phyloP scores from a whole-genome alignment of 345 rosid species.

The Aquilaria yunnanensis region DNA sequence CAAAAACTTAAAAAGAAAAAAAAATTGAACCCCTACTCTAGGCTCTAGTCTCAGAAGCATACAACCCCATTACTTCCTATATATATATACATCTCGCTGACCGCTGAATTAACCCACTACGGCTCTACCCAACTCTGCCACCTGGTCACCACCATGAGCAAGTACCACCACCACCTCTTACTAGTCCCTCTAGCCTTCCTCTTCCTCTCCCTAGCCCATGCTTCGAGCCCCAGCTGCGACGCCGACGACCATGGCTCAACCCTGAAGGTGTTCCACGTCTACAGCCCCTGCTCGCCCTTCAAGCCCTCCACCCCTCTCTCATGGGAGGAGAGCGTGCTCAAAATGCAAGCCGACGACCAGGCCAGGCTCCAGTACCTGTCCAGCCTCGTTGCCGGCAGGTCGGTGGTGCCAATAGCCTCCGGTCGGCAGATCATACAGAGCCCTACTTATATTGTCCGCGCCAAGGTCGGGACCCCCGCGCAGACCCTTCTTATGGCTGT shows the following conservation, averaged over 20 bases:
- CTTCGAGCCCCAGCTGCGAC: conserved; percentile 37
- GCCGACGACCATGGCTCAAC: conserved; percentile 44
- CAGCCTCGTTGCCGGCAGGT: conserved; percentile 55
- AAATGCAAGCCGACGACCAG: conserved; percentile 64
- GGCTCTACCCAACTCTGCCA: background rate
- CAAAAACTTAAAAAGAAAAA: too few species aligned
- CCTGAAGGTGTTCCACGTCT: conserved; percentile 70
- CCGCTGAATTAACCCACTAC: conserved; percentile 9
- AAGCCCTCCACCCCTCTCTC: conserved; percentile 47
- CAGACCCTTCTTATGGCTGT: conserved; percentile 82
- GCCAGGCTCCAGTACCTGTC: conserved; percentile 62
- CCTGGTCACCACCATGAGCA: conserved; percentile 21
- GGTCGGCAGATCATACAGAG: conserved; percentile 76
- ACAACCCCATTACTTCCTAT: conserved; percentile 8
- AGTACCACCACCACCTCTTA: background rate
- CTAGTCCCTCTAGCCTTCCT: conserved; percentile 18
- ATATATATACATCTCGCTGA: conserved; percentile 18
- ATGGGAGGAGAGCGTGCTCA: conserved; percentile 72
- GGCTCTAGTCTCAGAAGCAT: too few species aligned
- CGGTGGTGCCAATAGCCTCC: conserved; percentile 86
- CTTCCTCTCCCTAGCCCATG: conserved; percentile 28
- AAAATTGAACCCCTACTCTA: too few species aligned
- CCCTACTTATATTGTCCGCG: conserved; percentile 73
- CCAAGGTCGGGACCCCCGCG: conserved; percentile 75
- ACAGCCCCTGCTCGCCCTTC: conserved; percentile 78